phyloP scores from a whole-genome alignment of 106 monocot genomes.

The Acorus calamus region DNA sequence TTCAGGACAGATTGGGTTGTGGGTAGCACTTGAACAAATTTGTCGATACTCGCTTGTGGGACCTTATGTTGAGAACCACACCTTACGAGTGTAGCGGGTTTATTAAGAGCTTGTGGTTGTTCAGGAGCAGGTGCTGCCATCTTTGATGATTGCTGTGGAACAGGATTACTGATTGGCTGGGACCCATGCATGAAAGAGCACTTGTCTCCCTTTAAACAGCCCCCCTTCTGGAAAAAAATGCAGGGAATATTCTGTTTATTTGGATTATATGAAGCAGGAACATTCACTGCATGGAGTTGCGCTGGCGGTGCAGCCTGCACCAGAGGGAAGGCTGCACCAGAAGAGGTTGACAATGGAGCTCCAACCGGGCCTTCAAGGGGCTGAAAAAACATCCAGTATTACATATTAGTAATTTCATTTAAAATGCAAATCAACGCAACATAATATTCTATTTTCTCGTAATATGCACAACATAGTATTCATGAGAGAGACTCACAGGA shows the following conservation, averaged over 20 bases:
- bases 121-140: slow-evolving; percentile 12
- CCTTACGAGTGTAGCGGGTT: slow-evolving; percentile 15
- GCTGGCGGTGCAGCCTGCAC: neutral
- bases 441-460: no score
- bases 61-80: slow-evolving; percentile 15
- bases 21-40: neutral
- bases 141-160: slow-evolving; percentile 18
- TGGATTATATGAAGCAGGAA: slow-evolving; percentile 11
- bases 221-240: slow-evolving; percentile 56
- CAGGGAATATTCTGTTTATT: slow-evolving; percentile 46
- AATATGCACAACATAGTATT: no score
- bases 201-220: slow-evolving; percentile 53
- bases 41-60: slow-evolving; percentile 5
- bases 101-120: slow-evolving; percentile 9
- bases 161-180: slow-evolving; percentile 14
- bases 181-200: slow-evolving; percentile 41
- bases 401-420: no score
- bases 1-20: slow-evolving; percentile 3
- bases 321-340: slow-evolving; percentile 12
- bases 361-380: slow-evolving; percentile 54
- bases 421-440: no score
- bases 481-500: slow-evolving; percentile 38
- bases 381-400: slow-evolving; percentile 24
- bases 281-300: slow-evolving; percentile 11
- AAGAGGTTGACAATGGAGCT: slow-evolving; percentile 9